A percentile compares a stretch with the other conserved stretches of the same genome.
Conservation (phyloP, 208 protist genomes). For the Entamoeba moshkovskii region DNA sequence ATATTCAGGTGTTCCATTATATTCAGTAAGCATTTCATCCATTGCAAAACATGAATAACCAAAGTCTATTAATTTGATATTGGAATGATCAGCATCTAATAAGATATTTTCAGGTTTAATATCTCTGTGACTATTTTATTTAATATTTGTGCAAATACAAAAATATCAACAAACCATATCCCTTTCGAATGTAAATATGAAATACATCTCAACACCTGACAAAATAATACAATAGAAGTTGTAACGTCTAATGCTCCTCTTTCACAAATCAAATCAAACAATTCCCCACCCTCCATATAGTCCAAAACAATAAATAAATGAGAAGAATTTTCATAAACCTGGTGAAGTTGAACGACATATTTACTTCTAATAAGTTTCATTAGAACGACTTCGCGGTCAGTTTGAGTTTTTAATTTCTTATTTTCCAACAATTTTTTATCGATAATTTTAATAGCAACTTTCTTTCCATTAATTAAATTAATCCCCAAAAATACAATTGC, state of each 20-base stretch:
- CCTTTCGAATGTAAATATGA: background rate
- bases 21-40: background rate
- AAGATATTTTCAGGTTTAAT: slow-evolving; percentile 30
- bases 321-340: background rate
- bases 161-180: background rate
- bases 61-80: slow-evolving; percentile 7
- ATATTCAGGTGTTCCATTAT: background rate
- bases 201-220: background rate
- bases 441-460: background rate
- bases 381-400: background rate
- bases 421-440: background rate
- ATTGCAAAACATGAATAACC: background rate
- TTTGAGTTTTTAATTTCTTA: background rate
- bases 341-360: background rate
- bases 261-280: background rate
- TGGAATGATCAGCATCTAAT: background rate
- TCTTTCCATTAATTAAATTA: background rate
- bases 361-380: background rate
- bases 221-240: background rate
- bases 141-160: background rate
- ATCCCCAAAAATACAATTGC: background rate
- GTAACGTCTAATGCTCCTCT: background rate
- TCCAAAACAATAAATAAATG: background rate
- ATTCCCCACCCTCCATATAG: background rate
- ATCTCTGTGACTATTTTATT: background rate